phyloP scores from a whole-genome alignment of 176 grass and related monocot genomes.

The Typha latifolia region DNA sequence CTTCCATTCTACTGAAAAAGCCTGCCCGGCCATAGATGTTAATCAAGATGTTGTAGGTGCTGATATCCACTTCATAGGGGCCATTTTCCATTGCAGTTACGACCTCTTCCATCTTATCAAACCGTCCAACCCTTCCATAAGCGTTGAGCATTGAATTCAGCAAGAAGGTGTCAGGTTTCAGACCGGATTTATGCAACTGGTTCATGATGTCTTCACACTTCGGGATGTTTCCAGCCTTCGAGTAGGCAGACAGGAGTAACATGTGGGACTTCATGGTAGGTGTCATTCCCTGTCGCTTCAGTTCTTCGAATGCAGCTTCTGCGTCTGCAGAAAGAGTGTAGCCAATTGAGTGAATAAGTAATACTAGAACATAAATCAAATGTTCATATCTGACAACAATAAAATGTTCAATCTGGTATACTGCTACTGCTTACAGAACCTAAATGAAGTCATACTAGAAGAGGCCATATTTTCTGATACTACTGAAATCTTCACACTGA shows the following conservation, averaged over 20 bases:
- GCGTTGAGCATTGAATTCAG: slow-evolving; percentile 94
- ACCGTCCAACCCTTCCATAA: slow-evolving; percentile 52
- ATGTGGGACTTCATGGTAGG: slow-evolving; percentile 97
- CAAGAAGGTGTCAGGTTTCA: slow-evolving; percentile 59
- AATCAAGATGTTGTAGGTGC: slow-evolving; percentile 84
- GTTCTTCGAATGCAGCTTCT: slow-evolving; percentile 48
- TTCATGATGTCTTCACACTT: slow-evolving; percentile 78
- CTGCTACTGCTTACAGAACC: too few relatives aligned
- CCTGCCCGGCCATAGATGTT: slow-evolving; percentile 62
- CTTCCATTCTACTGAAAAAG: slow-evolving; percentile 76
- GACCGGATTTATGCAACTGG: slow-evolving; percentile 77
- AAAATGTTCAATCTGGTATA: too few relatives aligned
- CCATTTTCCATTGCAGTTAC: slow-evolving; percentile 48
- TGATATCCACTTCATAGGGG: slow-evolving; percentile 21
- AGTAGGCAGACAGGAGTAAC: slow-evolving; percentile 75
- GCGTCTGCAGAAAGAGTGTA: slow-evolving; percentile 35
- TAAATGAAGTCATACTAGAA: too few relatives aligned
- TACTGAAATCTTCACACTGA: too few relatives aligned
- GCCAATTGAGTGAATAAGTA: too few relatives aligned
- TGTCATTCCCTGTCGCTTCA: slow-evolving; percentile 62
- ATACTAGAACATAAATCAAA: too few relatives aligned
- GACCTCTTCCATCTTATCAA: slow-evolving; percentile 83
- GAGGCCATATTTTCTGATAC: too few relatives aligned
- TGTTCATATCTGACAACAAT: too few relatives aligned
- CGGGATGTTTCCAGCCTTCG: slow-evolving; percentile 60